Evolutionary conservation across 179 eudicot species (phyloP), one percentile per base, ranked within the genome.

Genomic region (Carnegiea gigantea): DNA sequence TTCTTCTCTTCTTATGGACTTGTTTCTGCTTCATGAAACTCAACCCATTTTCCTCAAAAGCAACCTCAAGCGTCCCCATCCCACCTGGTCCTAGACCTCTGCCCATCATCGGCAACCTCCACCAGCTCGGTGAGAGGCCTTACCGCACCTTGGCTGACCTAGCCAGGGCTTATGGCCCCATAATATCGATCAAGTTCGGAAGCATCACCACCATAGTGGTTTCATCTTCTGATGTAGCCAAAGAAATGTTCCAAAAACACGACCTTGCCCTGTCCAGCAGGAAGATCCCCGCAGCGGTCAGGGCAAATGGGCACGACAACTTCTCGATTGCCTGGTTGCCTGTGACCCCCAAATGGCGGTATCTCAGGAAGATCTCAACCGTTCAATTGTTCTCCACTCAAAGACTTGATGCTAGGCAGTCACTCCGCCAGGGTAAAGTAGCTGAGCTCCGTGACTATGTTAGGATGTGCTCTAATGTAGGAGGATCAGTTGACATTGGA

Each of bases 231-330:
- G 38, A 7, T 0, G 81, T 78, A 1, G 85, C 85, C 23, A 82
- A 72, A 48, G 81, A 82, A 59, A 78, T 82, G 81, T 82, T 82
- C 68, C 81, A 82, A 48, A 82, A 82, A 24, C 85, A 72, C 46
- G 85, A 82, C 81, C 74, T 78, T 9, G 30, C 81, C 17, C 26
- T 82, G 4, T 72, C 85, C 12, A 78, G 36, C 73, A 30, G 85
- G 40, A 68, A 78, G 3, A 78, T 78, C 9, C 76, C 85, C 0
- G 85, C 81, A 2, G 81, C 85, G 3, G 85, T 82, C 3, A 70
- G 85, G 24, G 78, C 78, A 13, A 73, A 78, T 14, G 81, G 74
- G 67, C 85, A 82, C 18, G 81, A 82, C 5, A 28, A 60, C 0
- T 78, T 30, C 68, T 82, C 85, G 14, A 30, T 82, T 1, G 81